Evolutionary conservation across 2,329 filamentous ascomycete genomes (phyloP).

Genomic region (Arthrobotrys conoides): DNA sequence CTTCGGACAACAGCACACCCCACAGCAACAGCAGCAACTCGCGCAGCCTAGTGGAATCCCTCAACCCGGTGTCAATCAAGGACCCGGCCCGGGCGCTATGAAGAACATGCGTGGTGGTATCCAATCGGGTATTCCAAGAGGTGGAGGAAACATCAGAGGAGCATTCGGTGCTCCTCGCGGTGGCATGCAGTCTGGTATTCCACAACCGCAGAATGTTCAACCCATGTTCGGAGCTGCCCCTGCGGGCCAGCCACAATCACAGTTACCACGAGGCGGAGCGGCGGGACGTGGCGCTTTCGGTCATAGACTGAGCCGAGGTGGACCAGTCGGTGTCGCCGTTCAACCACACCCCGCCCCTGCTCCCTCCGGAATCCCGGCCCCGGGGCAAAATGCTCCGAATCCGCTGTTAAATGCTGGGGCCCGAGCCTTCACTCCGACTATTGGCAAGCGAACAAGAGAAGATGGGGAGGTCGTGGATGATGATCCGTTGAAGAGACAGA

Average conservation of each 20-base stretch:
- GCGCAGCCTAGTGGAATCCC: conserved; percentile 30
- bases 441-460: conserved; percentile 41
- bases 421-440: conserved; percentile 39
- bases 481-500: conserved; percentile 53
- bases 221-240: conserved; percentile 32
- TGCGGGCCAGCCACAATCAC: conserved; percentile 45
- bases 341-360: conserved; percentile 45
- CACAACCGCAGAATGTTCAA: conserved; percentile 32
- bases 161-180: conserved; percentile 45
- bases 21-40: conserved; percentile 14
- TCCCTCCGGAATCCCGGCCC: conserved; percentile 50
- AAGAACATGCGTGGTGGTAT: conserved; percentile 63
- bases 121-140: conserved; percentile 63
- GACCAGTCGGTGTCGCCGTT: conserved; percentile 25
- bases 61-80: conserved; percentile 45
- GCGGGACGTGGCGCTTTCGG: conserved; percentile 57
- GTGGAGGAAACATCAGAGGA: conserved; percentile 57
- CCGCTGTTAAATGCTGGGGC: conserved; percentile 30
- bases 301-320: conserved; percentile 56
- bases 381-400: conserved; percentile 27
- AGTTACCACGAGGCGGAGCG: conserved; percentile 52
- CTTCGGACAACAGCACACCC: conserved; percentile 53
- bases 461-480: conserved; percentile 50
- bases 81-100: conserved; percentile 60
- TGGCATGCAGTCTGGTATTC: conserved; percentile 40